Conservation (phyloP, 768 basidiomycete genomes). For the Baorangia bicolor region DNA sequence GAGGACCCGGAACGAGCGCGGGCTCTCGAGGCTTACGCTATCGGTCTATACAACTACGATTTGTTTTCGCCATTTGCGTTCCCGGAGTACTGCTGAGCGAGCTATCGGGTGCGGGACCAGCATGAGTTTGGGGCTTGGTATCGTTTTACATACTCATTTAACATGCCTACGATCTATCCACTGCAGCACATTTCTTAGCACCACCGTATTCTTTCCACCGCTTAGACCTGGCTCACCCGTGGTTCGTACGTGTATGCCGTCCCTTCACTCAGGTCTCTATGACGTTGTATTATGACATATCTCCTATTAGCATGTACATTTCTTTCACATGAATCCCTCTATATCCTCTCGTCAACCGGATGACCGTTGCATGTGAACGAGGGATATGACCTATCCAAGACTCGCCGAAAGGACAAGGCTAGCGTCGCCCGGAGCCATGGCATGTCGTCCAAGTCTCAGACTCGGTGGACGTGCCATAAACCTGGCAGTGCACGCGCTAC, state of each 20-base stretch:
- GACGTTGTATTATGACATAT: slow-evolving; percentile 1
- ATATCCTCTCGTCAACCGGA: no score
- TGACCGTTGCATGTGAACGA: background rate
- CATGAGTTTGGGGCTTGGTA: background rate
- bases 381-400: background rate
- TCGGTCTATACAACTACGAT: slow-evolving; percentile 29
- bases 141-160: background rate
- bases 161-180: background rate
- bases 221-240: background rate
- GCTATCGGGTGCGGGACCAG: background rate
- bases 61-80: slow-evolving; percentile 22
- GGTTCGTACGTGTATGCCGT: background rate
- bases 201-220: background rate
- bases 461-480: no score
- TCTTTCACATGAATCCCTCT: background rate
- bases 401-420: background rate
- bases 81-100: slow-evolving; percentile 18
- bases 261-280: background rate
- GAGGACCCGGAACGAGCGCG: slow-evolving; percentile 27
- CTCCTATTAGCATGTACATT: slow-evolving; percentile 1
- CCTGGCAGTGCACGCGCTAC: no score
- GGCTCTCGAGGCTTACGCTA: slow-evolving; percentile 31
- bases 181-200: background rate
- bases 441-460: background rate
- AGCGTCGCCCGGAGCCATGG: background rate